Base-by-base conservation (phyloP, 2,329 filamentous ascomycete genomes). In the Karstenula rhodostoma region DNA sequence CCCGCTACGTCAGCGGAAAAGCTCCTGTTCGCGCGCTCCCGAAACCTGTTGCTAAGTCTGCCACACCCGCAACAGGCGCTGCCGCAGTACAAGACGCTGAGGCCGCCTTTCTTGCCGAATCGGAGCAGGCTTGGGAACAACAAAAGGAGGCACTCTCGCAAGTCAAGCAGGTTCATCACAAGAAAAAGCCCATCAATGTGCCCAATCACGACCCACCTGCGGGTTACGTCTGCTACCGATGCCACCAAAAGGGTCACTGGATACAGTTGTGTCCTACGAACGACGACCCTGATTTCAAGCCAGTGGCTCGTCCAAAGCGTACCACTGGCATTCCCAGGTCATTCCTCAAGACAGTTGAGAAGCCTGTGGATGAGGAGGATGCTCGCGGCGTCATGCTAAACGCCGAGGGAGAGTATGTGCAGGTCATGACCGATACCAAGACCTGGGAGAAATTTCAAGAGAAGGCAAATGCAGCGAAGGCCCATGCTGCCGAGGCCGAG, bases 211-310 rank as follows among this genome's bases (percentile, higher is more conserved):
- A 95, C 48, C 94, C 95, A 2, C 95, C 95, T 1, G 90, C 91
- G 56, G 94, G 94, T 56, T 99, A 99, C 78, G 90, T 97, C 63
- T 99, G 95, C 81, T 97, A 97, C 77, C 90, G 95, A 52, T 99
- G 95, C 79, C 91, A 93, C 63, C 91, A 97, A 78, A 97, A 97
- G 81, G 95, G 94, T n/a, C 95, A 99, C 78, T 99, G 94, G 94
- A 99, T 99, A 64, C 94, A 98, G 80, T 87, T 92, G 55, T 99
- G 95, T 74, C 95, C 95, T 7, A 99, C 94, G n/a, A 99, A 99
- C 77, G 93, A 97, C 77, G 94, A 99, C 68, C 94, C 95, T 3
- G 94, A 93, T 62, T 98, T 94, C 78, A 95, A 99, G 80, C 94
- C 94, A 68, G 90, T 93, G 56, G 93, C 94, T 52, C 89, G 94